Evolutionary conservation across 2,329 filamentous ascomycete species (phyloP).

Genomic region (Colletotrichum liaoningense): DNA sequence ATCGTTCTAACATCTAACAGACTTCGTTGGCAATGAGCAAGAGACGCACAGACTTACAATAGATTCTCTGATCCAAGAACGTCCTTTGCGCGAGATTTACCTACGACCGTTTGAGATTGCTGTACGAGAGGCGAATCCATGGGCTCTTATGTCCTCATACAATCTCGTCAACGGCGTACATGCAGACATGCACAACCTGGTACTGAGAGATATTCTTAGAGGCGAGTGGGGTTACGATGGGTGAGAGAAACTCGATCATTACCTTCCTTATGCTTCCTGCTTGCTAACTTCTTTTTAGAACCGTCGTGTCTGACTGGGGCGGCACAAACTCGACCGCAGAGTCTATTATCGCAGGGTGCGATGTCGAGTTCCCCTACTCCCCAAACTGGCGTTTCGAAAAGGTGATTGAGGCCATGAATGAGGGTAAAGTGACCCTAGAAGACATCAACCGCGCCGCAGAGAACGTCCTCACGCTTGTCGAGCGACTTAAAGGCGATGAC

Average conservation of each 20-base stretch:
- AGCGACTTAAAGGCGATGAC: slow-evolving; percentile 71
- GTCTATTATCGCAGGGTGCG: slow-evolving; percentile 65
- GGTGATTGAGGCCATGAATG: slow-evolving; percentile 62
- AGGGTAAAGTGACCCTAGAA: slow-evolving; percentile 57
- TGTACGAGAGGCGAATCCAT: slow-evolving; percentile 74
- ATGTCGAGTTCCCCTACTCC: slow-evolving; percentile 69
- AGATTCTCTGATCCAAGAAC: slow-evolving; percentile 72
- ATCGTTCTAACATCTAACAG: slow-evolving; percentile 43
- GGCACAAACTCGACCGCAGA: slow-evolving; percentile 68
- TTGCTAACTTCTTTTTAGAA: slow-evolving; percentile 45
- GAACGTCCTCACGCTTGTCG: slow-evolving; percentile 69
- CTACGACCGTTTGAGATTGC: slow-evolving; percentile 82
- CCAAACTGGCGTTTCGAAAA: slow-evolving; percentile 68
- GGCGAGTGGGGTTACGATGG: slow-evolving; percentile 73
- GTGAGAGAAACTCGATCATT: slow-evolving; percentile 45
- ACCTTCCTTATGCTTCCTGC: not conserved
- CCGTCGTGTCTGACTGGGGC: slow-evolving; percentile 70
- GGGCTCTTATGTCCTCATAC: slow-evolving; percentile 77
- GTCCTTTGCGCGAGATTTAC: slow-evolving; percentile 76
- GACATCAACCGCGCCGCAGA: slow-evolving; percentile 69
- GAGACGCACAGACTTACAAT: slow-evolving; percentile 76
- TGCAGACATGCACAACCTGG: slow-evolving; percentile 66
- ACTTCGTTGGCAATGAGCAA: slow-evolving; percentile 79
- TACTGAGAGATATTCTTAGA: slow-evolving; percentile 67
- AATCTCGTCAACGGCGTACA: slow-evolving; percentile 75